Conservation (phyloP, 1,284 basidiomycete species). For the Ustilago loliicola region DNA sequence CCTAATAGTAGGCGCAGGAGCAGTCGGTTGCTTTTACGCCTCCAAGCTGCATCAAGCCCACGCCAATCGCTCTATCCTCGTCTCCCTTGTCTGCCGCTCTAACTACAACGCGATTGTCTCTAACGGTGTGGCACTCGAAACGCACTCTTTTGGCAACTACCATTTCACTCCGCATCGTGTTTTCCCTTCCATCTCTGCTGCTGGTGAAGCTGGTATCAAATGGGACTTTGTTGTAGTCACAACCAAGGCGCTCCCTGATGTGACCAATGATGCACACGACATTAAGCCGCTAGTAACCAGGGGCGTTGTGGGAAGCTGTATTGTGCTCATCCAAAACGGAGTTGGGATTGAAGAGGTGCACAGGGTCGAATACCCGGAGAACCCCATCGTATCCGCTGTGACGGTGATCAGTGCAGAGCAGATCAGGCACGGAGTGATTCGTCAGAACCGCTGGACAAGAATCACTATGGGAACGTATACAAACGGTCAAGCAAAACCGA, state of each 20-base stretch:
- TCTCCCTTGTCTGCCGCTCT: constrained; percentile 72
- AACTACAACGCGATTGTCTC: constrained; percentile 71
- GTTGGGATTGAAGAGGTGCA: constrained; percentile 72
- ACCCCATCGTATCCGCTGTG: constrained; percentile 71
- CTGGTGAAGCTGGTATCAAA: constrained; percentile 18
- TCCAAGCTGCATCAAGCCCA: constrained; percentile 51
- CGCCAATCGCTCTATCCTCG: constrained; percentile 50
- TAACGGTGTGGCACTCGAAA: constrained; percentile 70
- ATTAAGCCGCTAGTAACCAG: constrained; percentile 66
- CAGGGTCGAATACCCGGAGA: constrained; percentile 65
- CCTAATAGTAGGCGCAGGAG: constrained; percentile 72
- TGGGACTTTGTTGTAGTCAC: constrained; percentile 73
- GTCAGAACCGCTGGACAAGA: constrained; percentile 73
- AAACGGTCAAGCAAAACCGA: constrained; percentile 51
- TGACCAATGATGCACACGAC: constrained; percentile 70
- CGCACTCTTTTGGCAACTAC: constrained; percentile 72
- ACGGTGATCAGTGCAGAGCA: constrained; percentile 72
- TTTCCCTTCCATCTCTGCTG: constrained; percentile 66
- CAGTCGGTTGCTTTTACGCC: constrained; percentile 73
- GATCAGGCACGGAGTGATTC: constrained; percentile 68
- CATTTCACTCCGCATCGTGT: constrained; percentile 70
- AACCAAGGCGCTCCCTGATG: constrained; percentile 72
- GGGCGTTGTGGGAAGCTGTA: constrained; percentile 44
- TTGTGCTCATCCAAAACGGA: constrained; percentile 73
- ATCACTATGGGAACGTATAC: constrained; percentile 72